Evolutionary conservation across 805 yeast genomes (phyloP).

Genomic region (Candida boleticola): DNA sequence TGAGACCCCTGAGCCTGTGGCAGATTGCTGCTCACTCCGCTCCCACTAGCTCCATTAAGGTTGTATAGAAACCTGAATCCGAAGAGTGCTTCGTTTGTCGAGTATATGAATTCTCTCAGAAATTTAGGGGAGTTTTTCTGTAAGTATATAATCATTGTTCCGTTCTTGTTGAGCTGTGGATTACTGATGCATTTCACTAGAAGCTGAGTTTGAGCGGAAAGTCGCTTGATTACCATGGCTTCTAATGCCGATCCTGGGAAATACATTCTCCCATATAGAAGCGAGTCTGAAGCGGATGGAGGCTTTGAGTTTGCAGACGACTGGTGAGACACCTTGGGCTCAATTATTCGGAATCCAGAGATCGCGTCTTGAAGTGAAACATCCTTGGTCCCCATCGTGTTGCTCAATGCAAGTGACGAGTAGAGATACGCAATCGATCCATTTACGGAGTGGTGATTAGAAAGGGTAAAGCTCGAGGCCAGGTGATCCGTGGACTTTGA

Average conservation of each 20-base stretch:
- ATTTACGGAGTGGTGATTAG: conserved; percentile 60
- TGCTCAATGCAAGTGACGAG: conserved; percentile 55
- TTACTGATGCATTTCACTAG: conserved; percentile 75
- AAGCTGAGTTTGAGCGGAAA: conserved; percentile 60
- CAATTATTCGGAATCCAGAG: conserved; percentile 62
- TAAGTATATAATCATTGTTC: conserved; percentile 63
- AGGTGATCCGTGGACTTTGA: conserved; percentile 67
- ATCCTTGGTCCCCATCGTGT: conserved; percentile 49
- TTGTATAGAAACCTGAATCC: conserved; percentile 82
- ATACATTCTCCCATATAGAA: conserved; percentile 82
- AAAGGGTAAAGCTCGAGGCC: conserved; percentile 69
- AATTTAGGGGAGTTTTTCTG: conserved; percentile 65
- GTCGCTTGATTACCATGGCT: conserved; percentile 74
- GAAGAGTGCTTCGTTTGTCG: conserved; percentile 77
- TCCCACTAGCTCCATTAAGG: conserved; percentile 34
- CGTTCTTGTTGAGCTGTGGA: conserved; percentile 50
- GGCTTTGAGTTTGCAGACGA: conserved; percentile 12
- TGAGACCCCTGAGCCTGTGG: conserved; percentile 38
- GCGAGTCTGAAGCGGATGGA: conserved; percentile 20
- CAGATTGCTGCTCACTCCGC: conserved; percentile 24
- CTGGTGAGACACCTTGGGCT: conserved; percentile 36
- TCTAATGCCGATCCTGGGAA: conserved; percentile 86
- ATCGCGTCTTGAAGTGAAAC: conserved; percentile 65
- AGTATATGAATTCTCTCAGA: conserved; percentile 72
- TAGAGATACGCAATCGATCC: conserved; percentile 85